Base-by-base conservation (phyloP, 176 grass and related monocot species). In the Bothriochloa decipiens region DNA sequence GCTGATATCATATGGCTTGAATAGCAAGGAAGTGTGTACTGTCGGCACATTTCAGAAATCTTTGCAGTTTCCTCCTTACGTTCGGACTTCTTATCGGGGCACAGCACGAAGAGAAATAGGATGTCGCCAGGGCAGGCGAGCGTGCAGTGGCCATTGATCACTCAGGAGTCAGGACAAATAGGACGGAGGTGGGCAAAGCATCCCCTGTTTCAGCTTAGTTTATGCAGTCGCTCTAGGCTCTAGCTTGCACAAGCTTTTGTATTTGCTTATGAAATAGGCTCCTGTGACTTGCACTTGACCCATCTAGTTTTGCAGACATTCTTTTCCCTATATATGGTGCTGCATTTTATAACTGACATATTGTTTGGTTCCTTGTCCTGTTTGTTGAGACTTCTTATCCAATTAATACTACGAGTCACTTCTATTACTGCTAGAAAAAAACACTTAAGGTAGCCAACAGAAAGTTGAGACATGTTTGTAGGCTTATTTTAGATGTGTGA, bases 1-100 rank as follows among this genome's bases (percentile, higher is more conserved):
- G 39, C 69, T 72, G 69, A 43, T 46, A 46, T 72, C 70, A 16
- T 72, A 46, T 72, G 37, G 70, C 70, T 11, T 72, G 12, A 41
- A 43, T 43, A 43, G 69, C 40, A 72, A 72, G 69, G 22, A 72
- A 72, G n/a, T 46, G n/a, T 5, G 5, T 6, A 11, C 11, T 45
- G 7, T 72, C n/a, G 70, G 70, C 70, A 45, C 40, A 26, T 3
- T 26, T 70, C 20, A 58, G 18, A 20, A 58, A 58, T 58, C 53
- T 2, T 58, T 4, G 53, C 53, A 58, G 20, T 7, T 45, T 46
- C 23, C 11, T 45, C 40, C 70, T 45, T 72, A 46, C 27, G 70
- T 46, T 16, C 7, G 5, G 22, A 72, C 4, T 45, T 72, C 40
- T 16, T 45, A 26, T 72, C 40, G 6, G 68, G 35, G 2, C 36